Base-by-base conservation (phyloP, 331 rosid genomes). In the Malus hybrid region DNA sequence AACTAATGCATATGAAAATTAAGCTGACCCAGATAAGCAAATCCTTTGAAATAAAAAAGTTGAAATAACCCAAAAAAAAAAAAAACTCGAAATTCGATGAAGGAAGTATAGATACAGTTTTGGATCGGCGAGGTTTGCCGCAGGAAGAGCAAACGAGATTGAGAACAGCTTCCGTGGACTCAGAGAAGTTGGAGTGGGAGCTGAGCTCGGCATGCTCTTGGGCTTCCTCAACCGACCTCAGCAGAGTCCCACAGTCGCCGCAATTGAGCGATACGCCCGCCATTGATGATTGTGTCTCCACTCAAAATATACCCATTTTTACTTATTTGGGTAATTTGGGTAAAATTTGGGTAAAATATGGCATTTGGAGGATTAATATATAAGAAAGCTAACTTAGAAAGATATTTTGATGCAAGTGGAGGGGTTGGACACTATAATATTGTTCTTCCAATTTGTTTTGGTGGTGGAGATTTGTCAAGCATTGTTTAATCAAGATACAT, bases 41-140 rank as follows among this genome's bases (percentile, higher is more conserved):
- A 67, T 28, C 55, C 33, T 39, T 34, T 34, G 57, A 8, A 34
- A 34, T 34, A 16, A 22, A 18, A 15, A 72, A 5, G 1, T 11
- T 2, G 4, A 27, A 19, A 2, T 27, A 28, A 44, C 22, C 22
- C 19, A 5, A 14, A 4, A 34, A 34, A 34, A 42, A 33, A 42
- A 42, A 55, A 20, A 31, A 34, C 12, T 48, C 32, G 16, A 68
- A n/a, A 18, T 24, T 27, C 7, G 8, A 67, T 19, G 18, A 16
- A 64, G 79, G 42, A 34, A 11, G 31, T 6, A 50, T 15, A 22
- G 18, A 8, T 75, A 93, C 98, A 55, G 99, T 92, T 88, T 92
- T 94, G 85, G 99, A 92, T 92, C 97, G 97, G 91, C 97, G 90
- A 1, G 97, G 99, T 80, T 94, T 92, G 89, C 89, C 92, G 70